Evolutionary conservation across 2,329 filamentous ascomycete genomes (phyloP).

Genomic region (Bretziella fagacearum): DNA sequence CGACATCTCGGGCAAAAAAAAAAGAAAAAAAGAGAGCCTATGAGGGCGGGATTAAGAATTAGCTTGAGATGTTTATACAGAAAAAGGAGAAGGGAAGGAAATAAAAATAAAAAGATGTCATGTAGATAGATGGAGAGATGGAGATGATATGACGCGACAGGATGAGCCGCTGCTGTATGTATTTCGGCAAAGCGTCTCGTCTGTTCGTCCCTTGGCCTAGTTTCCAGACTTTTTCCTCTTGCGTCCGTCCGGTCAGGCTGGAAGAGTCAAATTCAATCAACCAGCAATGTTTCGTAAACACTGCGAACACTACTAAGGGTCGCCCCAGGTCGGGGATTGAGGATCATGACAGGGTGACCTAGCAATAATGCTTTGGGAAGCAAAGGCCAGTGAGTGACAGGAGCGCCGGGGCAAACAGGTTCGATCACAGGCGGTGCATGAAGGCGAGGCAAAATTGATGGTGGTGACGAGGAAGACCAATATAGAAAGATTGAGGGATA

Average conservation of each 20-base stretch:
- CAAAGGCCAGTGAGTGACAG: not conserved
- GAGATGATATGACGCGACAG: not conserved
- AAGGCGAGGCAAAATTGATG: not conserved
- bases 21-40: not conserved
- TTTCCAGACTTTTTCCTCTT: too few relatives aligned
- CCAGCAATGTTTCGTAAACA: slow-evolving; percentile 5
- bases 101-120: not conserved
- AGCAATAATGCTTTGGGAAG: not conserved
- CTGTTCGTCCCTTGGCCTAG: too few relatives aligned
- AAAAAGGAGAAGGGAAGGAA: not conserved
- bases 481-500: too few relatives aligned
- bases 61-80: not conserved
- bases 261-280: not conserved
- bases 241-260: too few relatives aligned
- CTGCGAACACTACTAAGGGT: slow-evolving; percentile 5
- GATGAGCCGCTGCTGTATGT: too few relatives aligned
- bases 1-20: slow-evolving; percentile 7
- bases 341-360: not conserved
- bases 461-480: not conserved
- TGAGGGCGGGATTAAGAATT: not conserved
- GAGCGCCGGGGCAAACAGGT: not conserved
- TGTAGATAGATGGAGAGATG: not conserved
- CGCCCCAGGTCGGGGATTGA: slow-evolving; percentile 5
- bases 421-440: not conserved
- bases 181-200: too few relatives aligned